These are phyloP conservation scores for Sugiyamaella smithiae DNA, from an alignment of 805 yeast genomes.

Conservation along the genomic window DNA sequence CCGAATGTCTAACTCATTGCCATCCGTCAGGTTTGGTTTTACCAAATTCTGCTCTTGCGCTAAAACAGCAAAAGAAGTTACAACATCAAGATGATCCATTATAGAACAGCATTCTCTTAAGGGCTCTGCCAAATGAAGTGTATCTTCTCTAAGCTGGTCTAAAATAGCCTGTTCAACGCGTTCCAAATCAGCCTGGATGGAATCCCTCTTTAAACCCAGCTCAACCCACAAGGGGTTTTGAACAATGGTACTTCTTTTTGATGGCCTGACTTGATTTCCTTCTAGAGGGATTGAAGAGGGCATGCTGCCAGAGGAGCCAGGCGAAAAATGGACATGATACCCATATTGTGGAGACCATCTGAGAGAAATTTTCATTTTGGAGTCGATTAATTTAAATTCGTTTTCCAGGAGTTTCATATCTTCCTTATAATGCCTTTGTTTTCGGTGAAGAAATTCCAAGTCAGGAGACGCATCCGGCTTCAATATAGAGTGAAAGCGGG, in stretches of 20 bases:
- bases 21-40: slow-evolving; percentile 59
- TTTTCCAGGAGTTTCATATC: slow-evolving; percentile 23
- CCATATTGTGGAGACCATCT: slow-evolving; percentile 44
- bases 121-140: slow-evolving; percentile 43
- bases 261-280: slow-evolving; percentile 37
- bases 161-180: slow-evolving; percentile 56
- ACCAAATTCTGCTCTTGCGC: slow-evolving; percentile 66
- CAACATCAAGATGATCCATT: slow-evolving; percentile 68
- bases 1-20: slow-evolving; percentile 46
- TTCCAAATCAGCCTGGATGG: slow-evolving; percentile 46
- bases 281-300: slow-evolving; percentile 1
- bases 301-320: slow-evolving; percentile 15
- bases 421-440: slow-evolving; percentile 11
- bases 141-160: slow-evolving; percentile 44
- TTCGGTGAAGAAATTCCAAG: slow-evolving; percentile 25
- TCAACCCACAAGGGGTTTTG: slow-evolving; percentile 49
- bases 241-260: slow-evolving; percentile 46
- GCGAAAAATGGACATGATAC: slow-evolving; percentile 48
- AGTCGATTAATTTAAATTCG: slow-evolving; percentile 16
- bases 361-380: slow-evolving; percentile 31
- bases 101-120: slow-evolving; percentile 51
- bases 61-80: slow-evolving; percentile 66
- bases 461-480: slow-evolving; percentile 17
- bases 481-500: slow-evolving; percentile 23
- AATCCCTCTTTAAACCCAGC: slow-evolving; percentile 49